phyloP scores from a whole-genome alignment of 1,139 yeast genomes.

The Pichia terricola region DNA sequence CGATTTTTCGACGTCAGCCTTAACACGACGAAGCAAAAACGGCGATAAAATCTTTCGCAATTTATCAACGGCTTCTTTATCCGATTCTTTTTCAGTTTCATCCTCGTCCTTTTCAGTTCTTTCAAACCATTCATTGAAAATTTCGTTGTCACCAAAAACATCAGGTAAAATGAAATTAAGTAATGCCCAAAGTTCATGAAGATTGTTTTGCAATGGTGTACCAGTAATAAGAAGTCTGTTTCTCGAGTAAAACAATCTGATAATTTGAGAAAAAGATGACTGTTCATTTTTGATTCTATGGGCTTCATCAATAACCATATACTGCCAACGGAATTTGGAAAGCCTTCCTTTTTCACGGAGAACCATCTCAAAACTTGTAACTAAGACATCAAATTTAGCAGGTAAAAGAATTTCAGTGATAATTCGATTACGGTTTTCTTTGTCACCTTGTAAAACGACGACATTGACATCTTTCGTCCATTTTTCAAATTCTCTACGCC shows the following conservation, averaged over 20 bases:
- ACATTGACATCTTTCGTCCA: slow-evolving; percentile 97
- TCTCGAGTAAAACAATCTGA: slow-evolving; percentile 75
- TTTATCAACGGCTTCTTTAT: slow-evolving; percentile 58
- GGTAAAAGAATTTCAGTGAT: slow-evolving; percentile 51
- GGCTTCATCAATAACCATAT: slow-evolving; percentile 91
- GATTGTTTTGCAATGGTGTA: slow-evolving; percentile 88
- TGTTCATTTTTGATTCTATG: slow-evolving; percentile 95
- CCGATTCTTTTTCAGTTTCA: slow-evolving; percentile 36
- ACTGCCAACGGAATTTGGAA: slow-evolving; percentile 86
- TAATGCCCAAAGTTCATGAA: slow-evolving; percentile 94
- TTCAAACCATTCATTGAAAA: slow-evolving; percentile 84
- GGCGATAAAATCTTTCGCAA: slow-evolving; percentile 81
- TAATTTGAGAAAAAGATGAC: slow-evolving; percentile 79
- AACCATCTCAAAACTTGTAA: slow-evolving; percentile 90
- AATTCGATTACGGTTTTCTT: slow-evolving; percentile 59
- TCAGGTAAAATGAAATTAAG: slow-evolving; percentile 87
- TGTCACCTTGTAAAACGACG: slow-evolving; percentile 77
- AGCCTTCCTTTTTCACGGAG: slow-evolving; percentile 75
- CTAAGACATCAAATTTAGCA: slow-evolving; percentile 78
- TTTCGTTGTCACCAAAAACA: slow-evolving; percentile 83
- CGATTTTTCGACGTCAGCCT: slow-evolving; percentile 87
- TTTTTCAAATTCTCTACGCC: slow-evolving; percentile 86
- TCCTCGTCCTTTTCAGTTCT: slow-evolving; percentile 28
- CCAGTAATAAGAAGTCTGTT: slow-evolving; percentile 87
- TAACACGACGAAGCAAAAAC: slow-evolving; percentile 79